phyloP scores from a whole-genome alignment of 2,329 filamentous ascomycete genomes.

The Didymosphaeria variabile region DNA sequence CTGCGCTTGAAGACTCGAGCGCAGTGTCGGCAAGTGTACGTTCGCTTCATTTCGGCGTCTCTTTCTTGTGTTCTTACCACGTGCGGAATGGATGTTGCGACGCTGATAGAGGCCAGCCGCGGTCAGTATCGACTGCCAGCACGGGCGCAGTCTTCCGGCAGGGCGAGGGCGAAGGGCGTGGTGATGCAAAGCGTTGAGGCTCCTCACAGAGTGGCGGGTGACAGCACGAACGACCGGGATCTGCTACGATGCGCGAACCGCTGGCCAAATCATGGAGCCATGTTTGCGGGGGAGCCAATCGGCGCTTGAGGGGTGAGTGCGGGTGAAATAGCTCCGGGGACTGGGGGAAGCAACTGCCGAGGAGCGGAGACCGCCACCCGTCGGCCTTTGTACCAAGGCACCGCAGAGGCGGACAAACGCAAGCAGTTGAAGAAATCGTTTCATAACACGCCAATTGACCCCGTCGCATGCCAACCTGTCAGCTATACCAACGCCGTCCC shows the following conservation, averaged over 20 bases:
- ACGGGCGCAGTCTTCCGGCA: constrained; percentile 4
- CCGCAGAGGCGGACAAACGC: neutral
- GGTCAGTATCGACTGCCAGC: neutral
- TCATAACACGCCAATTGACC: too few species aligned
- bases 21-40: constrained; percentile 29
- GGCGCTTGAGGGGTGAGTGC: neutral
- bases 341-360: constrained; percentile 14
- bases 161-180: neutral
- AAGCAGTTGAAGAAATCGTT: too few species aligned
- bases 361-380: constrained; percentile 6
- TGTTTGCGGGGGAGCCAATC: constrained; percentile 13
- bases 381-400: neutral
- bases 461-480: too few species aligned
- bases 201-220: constrained; percentile 1
- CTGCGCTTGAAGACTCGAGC: constrained; percentile 44
- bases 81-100: neutral
- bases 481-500: too few species aligned
- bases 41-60: constrained; percentile 10
- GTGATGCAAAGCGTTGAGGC: constrained; percentile 14
- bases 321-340: constrained; percentile 13
- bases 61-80: neutral
- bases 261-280: constrained; percentile 7
- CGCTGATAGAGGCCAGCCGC: neutral
- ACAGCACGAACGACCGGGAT: constrained; percentile 12
- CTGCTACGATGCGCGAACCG: neutral